Evolutionary conservation across 208 protist species (phyloP).

Genomic region (Phytomonas sp.): DNA sequence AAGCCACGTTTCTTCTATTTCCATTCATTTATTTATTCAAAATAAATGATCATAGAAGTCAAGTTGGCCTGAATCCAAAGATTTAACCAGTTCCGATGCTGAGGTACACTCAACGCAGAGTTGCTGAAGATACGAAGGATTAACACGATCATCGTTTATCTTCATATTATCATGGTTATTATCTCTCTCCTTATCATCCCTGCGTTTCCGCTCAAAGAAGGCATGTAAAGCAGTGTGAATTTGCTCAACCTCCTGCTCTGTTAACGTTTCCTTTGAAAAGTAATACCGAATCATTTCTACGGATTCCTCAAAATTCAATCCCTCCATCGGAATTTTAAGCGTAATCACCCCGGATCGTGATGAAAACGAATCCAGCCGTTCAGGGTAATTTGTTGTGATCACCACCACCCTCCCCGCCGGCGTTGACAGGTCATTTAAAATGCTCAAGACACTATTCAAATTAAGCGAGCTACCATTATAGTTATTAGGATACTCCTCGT

Average conservation of each 20-base stretch:
- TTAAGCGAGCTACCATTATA: background rate
- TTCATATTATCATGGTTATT: background rate
- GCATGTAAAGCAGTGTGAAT: background rate
- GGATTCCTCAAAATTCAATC: slow-evolving; percentile 26
- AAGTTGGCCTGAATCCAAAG: background rate
- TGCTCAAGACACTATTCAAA: slow-evolving; percentile 3
- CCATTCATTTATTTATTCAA: background rate
- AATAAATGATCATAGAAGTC: background rate
- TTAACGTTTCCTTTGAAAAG: slow-evolving; percentile 19
- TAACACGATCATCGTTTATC: background rate
- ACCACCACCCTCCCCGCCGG: slow-evolving; percentile 79
- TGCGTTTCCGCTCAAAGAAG: background rate
- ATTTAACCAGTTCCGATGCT: background rate
- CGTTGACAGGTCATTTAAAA: slow-evolving; percentile 65
- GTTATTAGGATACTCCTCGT: no score
- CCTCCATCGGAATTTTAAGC: slow-evolving; percentile 57
- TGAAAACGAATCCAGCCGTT: slow-evolving; percentile 64
- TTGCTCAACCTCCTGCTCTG: background rate
- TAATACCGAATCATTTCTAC: slow-evolving; percentile 59
- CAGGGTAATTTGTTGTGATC: slow-evolving; percentile 88
- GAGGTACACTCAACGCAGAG: background rate
- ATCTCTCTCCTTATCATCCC: background rate
- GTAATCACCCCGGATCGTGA: slow-evolving; percentile 54
- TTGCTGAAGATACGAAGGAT: background rate
- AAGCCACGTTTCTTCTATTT: slow-evolving; percentile 12